These are phyloP conservation scores for Quercus glauca DNA, from an alignment of 306 rosid genomes.

Conservation along the genomic window DNA sequence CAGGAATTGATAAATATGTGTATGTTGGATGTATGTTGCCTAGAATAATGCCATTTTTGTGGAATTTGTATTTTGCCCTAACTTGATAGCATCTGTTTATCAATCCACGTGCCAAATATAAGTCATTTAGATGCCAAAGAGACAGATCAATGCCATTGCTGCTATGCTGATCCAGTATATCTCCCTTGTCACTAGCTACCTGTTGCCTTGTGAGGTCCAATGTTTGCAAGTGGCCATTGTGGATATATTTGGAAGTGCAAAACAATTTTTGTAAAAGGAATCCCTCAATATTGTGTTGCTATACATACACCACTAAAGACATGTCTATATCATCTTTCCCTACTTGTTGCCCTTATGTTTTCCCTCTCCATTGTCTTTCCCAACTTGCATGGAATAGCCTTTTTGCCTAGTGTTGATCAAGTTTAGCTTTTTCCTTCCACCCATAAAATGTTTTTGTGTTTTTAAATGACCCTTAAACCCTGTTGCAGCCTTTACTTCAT, in stretches of 20 bases:
- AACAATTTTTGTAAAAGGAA: background rate
- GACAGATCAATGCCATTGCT: background rate
- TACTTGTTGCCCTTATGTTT: background rate
- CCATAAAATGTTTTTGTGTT: constrained; percentile 11
- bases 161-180: background rate
- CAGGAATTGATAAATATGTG: background rate
- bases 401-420: constrained; percentile 7
- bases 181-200: background rate
- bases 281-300: too few relatives aligned
- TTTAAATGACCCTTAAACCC: constrained; percentile 8
- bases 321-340: too few relatives aligned
- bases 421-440: background rate
- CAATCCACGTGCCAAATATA: background rate
- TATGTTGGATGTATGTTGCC: background rate
- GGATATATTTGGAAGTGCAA: background rate
- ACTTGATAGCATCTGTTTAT: background rate
- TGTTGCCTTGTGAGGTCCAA: background rate
- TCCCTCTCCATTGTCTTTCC: background rate
- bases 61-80: background rate
- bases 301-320: too few relatives aligned
- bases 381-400: constrained; percentile 9
- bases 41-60: background rate
- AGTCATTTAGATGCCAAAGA: background rate
- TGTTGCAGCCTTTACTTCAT: constrained; percentile 79
- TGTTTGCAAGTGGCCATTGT: background rate